Evolutionary conservation across 306 rosid species (phyloP), one percentile per base, ranked within the genome.

Genomic region (Quercus berberidifolia): DNA sequence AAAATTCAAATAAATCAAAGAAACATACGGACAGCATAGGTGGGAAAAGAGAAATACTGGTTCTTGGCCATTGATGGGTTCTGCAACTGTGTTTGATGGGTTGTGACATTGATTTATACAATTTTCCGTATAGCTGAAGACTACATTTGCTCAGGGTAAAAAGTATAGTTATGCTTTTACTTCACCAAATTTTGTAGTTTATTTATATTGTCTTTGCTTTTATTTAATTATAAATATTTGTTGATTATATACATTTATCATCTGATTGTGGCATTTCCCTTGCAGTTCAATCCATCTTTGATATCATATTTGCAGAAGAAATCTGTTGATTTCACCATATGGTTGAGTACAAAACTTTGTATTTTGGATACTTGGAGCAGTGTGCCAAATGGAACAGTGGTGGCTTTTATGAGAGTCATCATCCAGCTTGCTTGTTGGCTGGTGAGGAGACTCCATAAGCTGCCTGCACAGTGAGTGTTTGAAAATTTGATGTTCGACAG

Each of bases 241-340:
- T 13, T 49, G 54, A 49, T 0, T 43, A 49, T 25, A 23, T 19
- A 14, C 55, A 3, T 49, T 49, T 49, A 49, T 65, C n/a, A 6
- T 55, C 20, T 5, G 30, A 69, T 60, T 33, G 57, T 43, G 68
- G 71, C 19, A 12, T 58, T 79, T 68, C 33, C 69, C 19, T 38
- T 75, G 89, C 91, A 88, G 94, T 91, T 78, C 86, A 88, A 69
- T 76, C 68, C 79, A 79, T 87, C 72, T 88, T 83, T 75, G 91
- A 91, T 52, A 79, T 79, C 82, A 85, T 91, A 88, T 91, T 88
- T 80, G 91, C 91, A 8, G 92, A 87, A 83, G 92, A 85, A 63
- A 55, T 67, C 1, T 76, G 85, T 55, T 91, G 75, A 87, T 55
- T 56, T 51, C 65, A 71, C 71, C 74, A 64, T 67, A 54, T 20